Conservation (phyloP, 129 eudicot genomes). For the Chrysanthemum lavandulifolium region DNA sequence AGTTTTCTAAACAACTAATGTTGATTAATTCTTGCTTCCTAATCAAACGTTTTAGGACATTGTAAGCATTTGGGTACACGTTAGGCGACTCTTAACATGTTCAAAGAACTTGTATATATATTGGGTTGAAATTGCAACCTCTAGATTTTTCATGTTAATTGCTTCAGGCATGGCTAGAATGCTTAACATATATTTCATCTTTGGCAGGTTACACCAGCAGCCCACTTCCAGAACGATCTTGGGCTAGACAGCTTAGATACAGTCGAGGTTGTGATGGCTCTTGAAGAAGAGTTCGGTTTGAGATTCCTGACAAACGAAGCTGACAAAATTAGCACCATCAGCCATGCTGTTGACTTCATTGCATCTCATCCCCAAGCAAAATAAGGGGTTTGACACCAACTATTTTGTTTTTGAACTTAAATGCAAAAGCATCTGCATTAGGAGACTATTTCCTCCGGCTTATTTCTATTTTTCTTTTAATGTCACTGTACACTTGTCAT, state of each 20-base stretch:
- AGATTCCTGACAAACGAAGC: conserved; percentile 91
- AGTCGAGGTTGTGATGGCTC: conserved; percentile 84
- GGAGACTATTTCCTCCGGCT: conserved; percentile 25
- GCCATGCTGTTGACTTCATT: conserved; percentile 72
- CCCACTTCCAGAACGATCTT: conserved; percentile 83
- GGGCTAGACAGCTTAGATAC: conserved; percentile 88
- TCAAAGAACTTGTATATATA: not conserved
- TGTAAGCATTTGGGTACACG: too few species aligned
- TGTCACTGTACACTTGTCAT: conserved; percentile 16
- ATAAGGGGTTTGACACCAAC: conserved; percentile 30
- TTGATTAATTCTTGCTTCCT: too few species aligned
- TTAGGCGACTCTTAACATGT: not conserved
- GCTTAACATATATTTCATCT: not conserved
- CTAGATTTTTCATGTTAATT: conserved; percentile 4
- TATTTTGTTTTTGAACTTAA: conserved; percentile 16
- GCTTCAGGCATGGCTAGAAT: not conserved
- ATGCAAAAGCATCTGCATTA: conserved; percentile 26
- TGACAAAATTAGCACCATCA: conserved; percentile 68
- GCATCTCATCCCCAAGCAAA: conserved; percentile 92
- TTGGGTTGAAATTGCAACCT: not conserved
- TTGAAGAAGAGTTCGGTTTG: conserved; percentile 87
- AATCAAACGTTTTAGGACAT: too few species aligned
- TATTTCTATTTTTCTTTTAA: not conserved
- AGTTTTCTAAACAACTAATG: too few species aligned
- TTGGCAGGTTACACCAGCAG: conserved; percentile 68